Evolutionary conservation across 768 basidiomycete genomes (phyloP), one percentile per base, ranked within the genome.

Genomic region (Grammothele lineata): DNA sequence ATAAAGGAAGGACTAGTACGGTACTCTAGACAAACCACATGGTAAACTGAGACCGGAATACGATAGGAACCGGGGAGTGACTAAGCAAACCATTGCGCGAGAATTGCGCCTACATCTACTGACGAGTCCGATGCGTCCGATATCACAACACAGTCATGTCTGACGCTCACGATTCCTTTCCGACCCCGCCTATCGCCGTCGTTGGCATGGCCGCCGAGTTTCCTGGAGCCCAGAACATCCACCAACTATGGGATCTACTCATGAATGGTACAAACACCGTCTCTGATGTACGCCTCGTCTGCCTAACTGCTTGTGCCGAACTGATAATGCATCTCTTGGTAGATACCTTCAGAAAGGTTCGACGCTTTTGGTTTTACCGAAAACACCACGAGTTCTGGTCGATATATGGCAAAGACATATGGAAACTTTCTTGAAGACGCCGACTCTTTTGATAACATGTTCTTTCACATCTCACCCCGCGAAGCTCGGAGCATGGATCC

Each of bases 401-500:
- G 74, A 24, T 60, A 61, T 23, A 73, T 81, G 66, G n/a, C n/a
- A 76, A 72, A 53, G 73, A 76, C 11, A 69, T 77, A 69, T 0
- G 85, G 83, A 21, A 85, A 87, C 59, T 89, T 88, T 59, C 60
- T 88, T 41, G 62, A 71, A 17, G 70, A 72, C 34, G 66, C 72
- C 23, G 78, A 77, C 51, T 68, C 70, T 40, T 88, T 88, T 56
- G 87, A 89, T 60, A 70, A 85, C 59, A 69, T 66, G 60, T 85
- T 86, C 59, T 89, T 88, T 70, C 78, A 75, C 34, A 76, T 86
- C 37, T 84, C 80, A 33, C 85, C 87, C 2, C 76, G 86, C 5
- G 86, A 88, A 62, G 85, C 87, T 12, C 77, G 67, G 50, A 78
- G 70, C 60, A 87, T 87, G 84, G 83, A 87, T 57, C 85, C 87